Evolutionary conservation across 768 basidiomycete species (phyloP), one percentile per base, ranked within the genome.

Genomic region (Leucocoprinus birnbaumii): DNA sequence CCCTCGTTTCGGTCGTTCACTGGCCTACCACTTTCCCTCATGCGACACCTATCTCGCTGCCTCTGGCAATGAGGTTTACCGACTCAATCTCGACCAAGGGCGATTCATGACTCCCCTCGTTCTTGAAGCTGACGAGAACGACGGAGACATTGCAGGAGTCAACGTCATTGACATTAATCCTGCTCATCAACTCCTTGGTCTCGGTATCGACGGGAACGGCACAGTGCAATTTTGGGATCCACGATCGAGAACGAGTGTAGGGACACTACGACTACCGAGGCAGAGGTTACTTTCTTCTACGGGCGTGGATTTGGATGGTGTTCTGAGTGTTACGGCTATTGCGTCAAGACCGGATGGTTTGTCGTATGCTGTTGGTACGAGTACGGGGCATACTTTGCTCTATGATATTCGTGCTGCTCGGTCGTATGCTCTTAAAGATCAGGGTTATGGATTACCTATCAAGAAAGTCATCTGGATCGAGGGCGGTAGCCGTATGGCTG

Each of bases 171-270:
- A 99, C 67, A 81, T 98, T 63, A 98, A 98, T 67, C 84, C 92
- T 3, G 89, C 88, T 2, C 97, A 99, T 64, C 91, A 95, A 26
- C 75, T 98, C 1, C 80, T 94, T 62, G 84, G 86, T 2, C 94
- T 98, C 63, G 97, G 95, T 3, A 73, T 93, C 2, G 95, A 98
- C 57, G 91, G 89, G 3, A 80, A 81, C 57, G 91, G 93, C 16
- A 84, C 87, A 2, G 89, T 94, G 40, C 94, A 98, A 68, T 92
- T 99, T 64, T 99, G 95, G 94, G 97, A 99, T 70, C 91, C 87
- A 3, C 81, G 97, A 44, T 92, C 93, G 26, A 78, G 95, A 14
- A 73, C 84, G 0, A 70, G 80, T 25, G 89, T 93, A 0, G 94
- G 91, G 0, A 70, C 82, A 3, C 74, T 97, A 35, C 68, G 74